Evolutionary conservation across 2,329 filamentous ascomycete genomes (phyloP).

Genomic region (Atkinsonella texensis): DNA sequence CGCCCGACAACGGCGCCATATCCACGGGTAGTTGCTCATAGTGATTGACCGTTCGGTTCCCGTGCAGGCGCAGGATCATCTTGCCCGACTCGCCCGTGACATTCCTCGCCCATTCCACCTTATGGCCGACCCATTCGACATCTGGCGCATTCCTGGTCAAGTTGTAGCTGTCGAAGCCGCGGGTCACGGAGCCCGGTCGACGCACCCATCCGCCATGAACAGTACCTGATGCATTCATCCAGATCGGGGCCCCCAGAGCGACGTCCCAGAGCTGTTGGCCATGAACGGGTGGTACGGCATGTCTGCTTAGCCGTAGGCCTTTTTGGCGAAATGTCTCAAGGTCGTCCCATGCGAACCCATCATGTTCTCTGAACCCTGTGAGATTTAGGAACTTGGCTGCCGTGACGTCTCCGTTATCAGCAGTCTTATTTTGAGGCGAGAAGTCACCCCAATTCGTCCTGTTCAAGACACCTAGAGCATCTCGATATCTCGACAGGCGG

Average conservation of each 20-base stretch:
- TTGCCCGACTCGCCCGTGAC: conserved; percentile 62
- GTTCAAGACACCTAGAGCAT: conserved; percentile 42
- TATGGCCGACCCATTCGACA: conserved; percentile 49
- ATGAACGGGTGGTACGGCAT: conserved; percentile 33
- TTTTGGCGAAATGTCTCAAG: conserved; percentile 53
- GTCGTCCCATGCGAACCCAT: conserved; percentile 69
- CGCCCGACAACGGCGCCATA: conserved; percentile 27
- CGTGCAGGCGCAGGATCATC: conserved; percentile 53
- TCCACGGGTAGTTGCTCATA: conserved; percentile 28
- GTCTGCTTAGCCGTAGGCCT: conserved; percentile 48
- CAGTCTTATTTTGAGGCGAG: conserved; percentile 24
- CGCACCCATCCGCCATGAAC: conserved; percentile 67
- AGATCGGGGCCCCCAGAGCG: conserved; percentile 37
- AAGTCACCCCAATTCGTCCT: conserved; percentile 50
- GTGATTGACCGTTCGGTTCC: conserved; percentile 35
- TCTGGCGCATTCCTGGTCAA: conserved; percentile 51
- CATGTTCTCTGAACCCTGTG: conserved; percentile 61
- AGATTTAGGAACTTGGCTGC: conserved; percentile 48
- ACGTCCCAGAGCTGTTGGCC: conserved; percentile 28
- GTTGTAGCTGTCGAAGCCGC: conserved; percentile 43
- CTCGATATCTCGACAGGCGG: conserved; percentile 38
- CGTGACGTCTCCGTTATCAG: conserved; percentile 13
- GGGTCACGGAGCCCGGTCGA: conserved; percentile 34
- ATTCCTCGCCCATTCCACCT: conserved; percentile 62
- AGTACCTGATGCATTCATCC: conserved; percentile 67